These are phyloP conservation scores for Pythium brassicae DNA, from an alignment of 352 stramenopile genomes.

Conservation along the genomic window DNA sequence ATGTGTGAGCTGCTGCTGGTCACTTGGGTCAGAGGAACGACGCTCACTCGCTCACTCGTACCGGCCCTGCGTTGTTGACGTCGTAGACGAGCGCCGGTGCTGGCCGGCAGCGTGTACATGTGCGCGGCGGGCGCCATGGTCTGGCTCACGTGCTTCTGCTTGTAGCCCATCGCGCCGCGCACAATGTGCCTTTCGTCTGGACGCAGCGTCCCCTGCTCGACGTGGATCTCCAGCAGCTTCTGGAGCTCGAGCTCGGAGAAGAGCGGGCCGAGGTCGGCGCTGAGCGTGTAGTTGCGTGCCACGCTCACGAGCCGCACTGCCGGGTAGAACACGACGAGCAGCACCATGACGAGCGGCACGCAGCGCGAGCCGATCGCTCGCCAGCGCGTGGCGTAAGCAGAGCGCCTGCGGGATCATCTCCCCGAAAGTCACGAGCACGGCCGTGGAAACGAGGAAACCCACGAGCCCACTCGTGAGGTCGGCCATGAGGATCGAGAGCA, in stretches of 20 bases:
- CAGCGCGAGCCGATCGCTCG: conserved; percentile 44
- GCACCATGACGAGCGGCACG: conserved; percentile 90
- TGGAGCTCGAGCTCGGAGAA: conserved; percentile 92
- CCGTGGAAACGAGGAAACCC: conserved; percentile 94
- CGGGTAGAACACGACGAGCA: conserved; percentile 90
- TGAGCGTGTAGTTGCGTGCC: conserved; percentile 89
- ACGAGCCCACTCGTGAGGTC: conserved; percentile 83
- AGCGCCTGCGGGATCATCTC: conserved; percentile 91
- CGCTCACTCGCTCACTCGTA: conserved; percentile 22
- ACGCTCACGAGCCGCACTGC: conserved; percentile 89
- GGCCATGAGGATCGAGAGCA: conserved; percentile 97
- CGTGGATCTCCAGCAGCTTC: conserved; percentile 97
- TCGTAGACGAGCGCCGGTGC: conserved; percentile 69
- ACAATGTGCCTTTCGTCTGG: conserved; percentile 95
- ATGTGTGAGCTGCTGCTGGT: no score
- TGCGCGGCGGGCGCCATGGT: conserved; percentile 92
- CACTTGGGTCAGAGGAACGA: no score
- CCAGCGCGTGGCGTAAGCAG: conserved; percentile 92
- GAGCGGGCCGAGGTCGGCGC: conserved; percentile 93
- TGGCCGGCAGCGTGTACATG: conserved; percentile 64
- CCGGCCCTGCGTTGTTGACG: conserved; percentile 73
- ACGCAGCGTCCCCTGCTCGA: conserved; percentile 89
- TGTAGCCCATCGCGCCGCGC: conserved; percentile 80
- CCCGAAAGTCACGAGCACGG: conserved; percentile 94
- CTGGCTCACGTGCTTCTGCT: conserved; percentile 73